These are phyloP conservation scores for Eucalyptus globulus DNA, from an alignment of 345 rosid species.

Conservation along the genomic window DNA sequence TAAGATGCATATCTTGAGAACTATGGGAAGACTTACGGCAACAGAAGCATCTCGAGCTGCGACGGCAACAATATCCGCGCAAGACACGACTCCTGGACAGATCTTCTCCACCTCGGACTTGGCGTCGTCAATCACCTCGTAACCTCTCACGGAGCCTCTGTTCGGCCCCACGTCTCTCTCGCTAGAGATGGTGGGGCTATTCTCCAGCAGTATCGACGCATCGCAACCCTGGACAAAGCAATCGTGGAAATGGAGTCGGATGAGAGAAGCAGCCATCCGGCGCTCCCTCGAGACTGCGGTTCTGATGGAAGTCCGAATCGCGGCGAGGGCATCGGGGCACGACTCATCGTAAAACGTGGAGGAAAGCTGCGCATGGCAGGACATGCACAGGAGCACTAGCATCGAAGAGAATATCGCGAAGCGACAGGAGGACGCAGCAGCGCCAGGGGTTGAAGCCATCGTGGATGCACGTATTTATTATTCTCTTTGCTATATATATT, in stretches of 20 bases:
- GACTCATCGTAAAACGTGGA: constrained; percentile 29
- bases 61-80: constrained; percentile 52
- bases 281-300: constrained; percentile 16
- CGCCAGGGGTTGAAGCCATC: neutral
- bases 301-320: constrained; percentile 22
- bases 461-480: neutral
- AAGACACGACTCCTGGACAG: constrained; percentile 52
- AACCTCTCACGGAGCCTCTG: constrained; percentile 13
- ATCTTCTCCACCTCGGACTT: constrained; percentile 28
- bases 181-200: neutral
- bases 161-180: constrained; percentile 3
- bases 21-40: neutral
- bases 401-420: neutral
- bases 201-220: constrained; percentile 32
- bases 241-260: constrained; percentile 58
- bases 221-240: constrained; percentile 57
- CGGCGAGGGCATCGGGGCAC: constrained; percentile 27
- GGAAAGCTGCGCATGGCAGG: constrained; percentile 31
- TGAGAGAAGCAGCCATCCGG: constrained; percentile 50
- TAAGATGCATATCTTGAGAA: neutral
- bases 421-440: neutral
- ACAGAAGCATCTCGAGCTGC: constrained; percentile 47
- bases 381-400: neutral
- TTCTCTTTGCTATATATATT: neutral
- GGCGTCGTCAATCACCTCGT: constrained; percentile 32